phyloP scores from a whole-genome alignment of 2,329 filamentous ascomycete species.

The Fusarium sacchari region DNA sequence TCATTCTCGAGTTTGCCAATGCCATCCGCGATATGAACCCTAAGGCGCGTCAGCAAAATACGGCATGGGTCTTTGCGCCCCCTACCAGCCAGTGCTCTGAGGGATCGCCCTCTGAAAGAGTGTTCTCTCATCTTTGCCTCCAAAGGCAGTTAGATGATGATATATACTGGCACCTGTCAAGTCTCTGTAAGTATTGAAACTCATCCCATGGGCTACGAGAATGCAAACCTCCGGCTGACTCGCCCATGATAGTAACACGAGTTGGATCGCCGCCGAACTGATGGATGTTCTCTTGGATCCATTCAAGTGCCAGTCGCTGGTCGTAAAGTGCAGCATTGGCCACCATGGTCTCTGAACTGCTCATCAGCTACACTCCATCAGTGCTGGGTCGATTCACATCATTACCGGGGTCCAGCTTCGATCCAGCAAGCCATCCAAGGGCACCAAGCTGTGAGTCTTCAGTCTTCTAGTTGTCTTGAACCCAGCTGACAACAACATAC shows the following conservation, averaged over 20 bases:
- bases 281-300: background rate
- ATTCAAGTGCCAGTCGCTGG: background rate
- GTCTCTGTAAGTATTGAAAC: background rate
- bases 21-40: background rate
- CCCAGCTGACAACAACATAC: background rate
- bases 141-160: background rate
- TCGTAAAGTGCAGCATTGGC: background rate
- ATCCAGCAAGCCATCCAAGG: background rate
- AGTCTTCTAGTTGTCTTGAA: accelerated
- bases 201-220: background rate
- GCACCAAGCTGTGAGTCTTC: background rate
- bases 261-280: background rate
- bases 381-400: accelerated
- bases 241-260: background rate
- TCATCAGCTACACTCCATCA: background rate
- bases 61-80: accelerated
- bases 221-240: background rate
- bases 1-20: background rate
- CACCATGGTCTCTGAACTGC: background rate
- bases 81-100: background rate
- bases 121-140: background rate
- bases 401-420: background rate
- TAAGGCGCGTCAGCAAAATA: background rate
- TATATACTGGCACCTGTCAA: background rate
- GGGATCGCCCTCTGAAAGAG: background rate